Evolutionary conservation across 331 rosid species (phyloP).

Genomic region (Malus hybrid): DNA sequence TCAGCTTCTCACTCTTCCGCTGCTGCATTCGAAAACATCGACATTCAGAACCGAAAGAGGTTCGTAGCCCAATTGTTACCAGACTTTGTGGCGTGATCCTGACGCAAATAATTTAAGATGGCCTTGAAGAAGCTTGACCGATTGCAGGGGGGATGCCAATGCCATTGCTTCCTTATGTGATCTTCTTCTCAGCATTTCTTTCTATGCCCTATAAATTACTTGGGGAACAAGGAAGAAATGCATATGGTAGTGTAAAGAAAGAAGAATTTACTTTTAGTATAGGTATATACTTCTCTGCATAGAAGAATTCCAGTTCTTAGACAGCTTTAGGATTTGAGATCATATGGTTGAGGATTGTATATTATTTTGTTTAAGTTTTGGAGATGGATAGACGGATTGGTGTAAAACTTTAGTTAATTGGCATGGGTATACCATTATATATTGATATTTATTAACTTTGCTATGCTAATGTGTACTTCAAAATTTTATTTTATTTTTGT

Average conservation of each 20-base stretch:
- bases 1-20: slow-evolving; percentile 61
- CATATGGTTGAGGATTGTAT: slow-evolving; percentile 55
- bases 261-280: slow-evolving; percentile 59
- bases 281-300: slow-evolving; percentile 63
- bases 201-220: slow-evolving; percentile 12
- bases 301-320: slow-evolving; percentile 64
- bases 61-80: slow-evolving; percentile 91
- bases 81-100: slow-evolving; percentile 60
- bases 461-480: not conserved
- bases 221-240: slow-evolving; percentile 23
- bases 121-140: not conserved
- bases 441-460: not conserved
- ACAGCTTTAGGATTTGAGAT: slow-evolving; percentile 66
- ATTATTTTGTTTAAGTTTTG: slow-evolving; percentile 66
- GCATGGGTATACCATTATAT: slow-evolving; percentile 51
- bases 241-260: slow-evolving; percentile 44
- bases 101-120: slow-evolving; percentile 1
- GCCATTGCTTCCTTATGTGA: not conserved
- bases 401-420: slow-evolving; percentile 50
- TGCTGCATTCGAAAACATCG: slow-evolving; percentile 49
- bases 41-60: slow-evolving; percentile 82
- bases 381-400: slow-evolving; percentile 53
- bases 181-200: slow-evolving; percentile 10
- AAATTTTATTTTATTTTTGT: no score
- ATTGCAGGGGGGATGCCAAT: not conserved